Conservation (phyloP, 1,284 basidiomycete species). For the Fomitopsis schrenkii region DNA sequence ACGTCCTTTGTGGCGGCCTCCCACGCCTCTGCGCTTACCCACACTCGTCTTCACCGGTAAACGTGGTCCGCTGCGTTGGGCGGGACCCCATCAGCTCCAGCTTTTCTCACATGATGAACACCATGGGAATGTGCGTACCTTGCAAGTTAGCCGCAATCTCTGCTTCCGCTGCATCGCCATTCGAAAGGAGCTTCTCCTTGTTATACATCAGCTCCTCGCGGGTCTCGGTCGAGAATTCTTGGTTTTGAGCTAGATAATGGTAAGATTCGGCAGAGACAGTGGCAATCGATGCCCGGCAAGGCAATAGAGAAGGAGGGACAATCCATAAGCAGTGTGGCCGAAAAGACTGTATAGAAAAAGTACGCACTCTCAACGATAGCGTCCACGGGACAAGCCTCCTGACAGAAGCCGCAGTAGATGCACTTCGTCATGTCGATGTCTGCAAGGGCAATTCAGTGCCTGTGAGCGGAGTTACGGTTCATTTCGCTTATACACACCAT, state of each 20-base stretch:
- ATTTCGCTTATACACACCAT: slow-evolving; percentile 50
- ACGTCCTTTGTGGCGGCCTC: slow-evolving; percentile 20
- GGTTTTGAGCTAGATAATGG: slow-evolving; percentile 75
- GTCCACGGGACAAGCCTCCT: slow-evolving; percentile 99
- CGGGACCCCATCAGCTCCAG: slow-evolving; percentile 12
- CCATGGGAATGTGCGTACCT: slow-evolving; percentile 41
- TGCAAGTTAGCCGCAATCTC: slow-evolving; percentile 95
- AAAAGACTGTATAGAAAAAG: slow-evolving; percentile 2
- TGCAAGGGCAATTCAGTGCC: slow-evolving; percentile 26
- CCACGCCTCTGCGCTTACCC: slow-evolving; percentile 7
- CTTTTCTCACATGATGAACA: slow-evolving; percentile 9
- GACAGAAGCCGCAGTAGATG: slow-evolving; percentile 98
- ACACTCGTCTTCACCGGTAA: slow-evolving; percentile 43
- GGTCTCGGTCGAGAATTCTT: slow-evolving; percentile 95
- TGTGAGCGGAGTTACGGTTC: neutral
- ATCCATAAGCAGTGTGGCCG: neutral
- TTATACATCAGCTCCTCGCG: slow-evolving; percentile 99
- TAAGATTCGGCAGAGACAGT: neutral
- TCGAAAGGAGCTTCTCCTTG: slow-evolving; percentile 95
- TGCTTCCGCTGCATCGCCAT: slow-evolving; percentile 94
- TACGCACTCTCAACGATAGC: slow-evolving; percentile 97
- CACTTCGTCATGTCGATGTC: slow-evolving; percentile 98
- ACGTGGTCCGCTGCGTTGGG: slow-evolving; percentile 51
- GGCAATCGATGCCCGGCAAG: neutral
- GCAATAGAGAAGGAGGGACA: slow-evolving; percentile 2